Evolutionary conservation across 2,329 filamentous ascomycete genomes (phyloP), one percentile per base, ranked within the genome.

Genomic region (Exophiala spinifera): DNA sequence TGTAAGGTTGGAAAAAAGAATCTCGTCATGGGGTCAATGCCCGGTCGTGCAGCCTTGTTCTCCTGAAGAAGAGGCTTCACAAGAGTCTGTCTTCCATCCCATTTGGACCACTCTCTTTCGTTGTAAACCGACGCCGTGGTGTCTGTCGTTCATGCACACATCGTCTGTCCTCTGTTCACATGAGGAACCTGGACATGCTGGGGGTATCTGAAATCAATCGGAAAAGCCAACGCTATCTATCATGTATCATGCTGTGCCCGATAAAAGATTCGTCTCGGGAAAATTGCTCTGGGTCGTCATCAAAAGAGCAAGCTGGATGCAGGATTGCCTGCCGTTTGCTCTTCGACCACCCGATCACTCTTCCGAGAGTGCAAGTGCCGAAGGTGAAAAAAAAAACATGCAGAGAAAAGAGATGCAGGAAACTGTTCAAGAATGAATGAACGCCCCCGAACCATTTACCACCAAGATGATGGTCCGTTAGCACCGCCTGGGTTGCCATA

Each of bases 151-250:
- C 46, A 48, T 51, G 62, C 56, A 63, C 61, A 61, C 51, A 60
- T 64, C 62, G 56, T 61, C 46, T 55, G 55, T 63, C 60, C 61
- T 61, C 57, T 56, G 53, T 56, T 51, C 51, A 55, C 49, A 57
- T 58, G 56, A 58, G 56, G 57, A 71, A 67, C 68, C 66, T 70
- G 69, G 70, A 75, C 68, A 67, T 74, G 69, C 66, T 66, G 36
- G 66, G 72, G 73, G 73, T 76, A 76, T 76, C 73, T 74, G 72
- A 73, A 74, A 68, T 70, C 70, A 70, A 70, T 66, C 65, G 69
- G 69, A 71, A 72, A 72, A 71, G 67, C 70, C 72, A 77, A 76
- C 74, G 75, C 75, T 75, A 71, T 78, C 75, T 78, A 77, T 77
- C 70, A 73, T 74, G 69, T 72, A 59, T 70, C 70, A 73, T 72